Conservation (phyloP, 75 land plant genomes). For the Adiantum capillusveneris region DNA sequence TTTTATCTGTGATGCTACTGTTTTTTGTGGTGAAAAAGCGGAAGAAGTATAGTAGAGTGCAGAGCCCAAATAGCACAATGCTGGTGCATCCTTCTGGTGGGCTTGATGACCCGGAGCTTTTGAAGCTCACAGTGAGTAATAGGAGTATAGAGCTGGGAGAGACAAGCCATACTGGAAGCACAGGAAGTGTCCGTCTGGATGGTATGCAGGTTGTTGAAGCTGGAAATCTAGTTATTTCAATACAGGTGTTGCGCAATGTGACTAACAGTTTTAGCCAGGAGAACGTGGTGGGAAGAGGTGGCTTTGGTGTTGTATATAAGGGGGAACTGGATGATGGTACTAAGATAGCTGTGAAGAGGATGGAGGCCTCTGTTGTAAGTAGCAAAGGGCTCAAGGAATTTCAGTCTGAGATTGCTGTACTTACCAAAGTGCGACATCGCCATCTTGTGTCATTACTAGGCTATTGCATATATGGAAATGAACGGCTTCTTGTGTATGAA, state of each 20-base stretch:
- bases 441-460: conserved; percentile 86
- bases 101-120: background rate
- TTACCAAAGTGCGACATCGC: conserved; percentile 91
- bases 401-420: conserved; percentile 85
- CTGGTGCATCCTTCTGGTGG: conserved; percentile 10
- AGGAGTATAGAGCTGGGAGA: conserved; percentile 2
- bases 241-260: conserved; percentile 65
- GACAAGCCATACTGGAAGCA: background rate
- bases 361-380: conserved; percentile 61
- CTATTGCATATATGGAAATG: conserved; percentile 72
- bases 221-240: conserved; percentile 80
- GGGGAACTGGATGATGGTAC: conserved; percentile 93
- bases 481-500: conserved; percentile 86
- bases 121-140: conserved; percentile 7
- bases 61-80: conserved; percentile 15
- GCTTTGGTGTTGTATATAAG: conserved; percentile 93
- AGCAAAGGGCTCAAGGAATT: conserved; percentile 80
- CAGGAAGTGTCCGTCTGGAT: no score
- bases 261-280: conserved; percentile 67
- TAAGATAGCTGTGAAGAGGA: conserved; percentile 87
- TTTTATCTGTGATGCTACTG: background rate
- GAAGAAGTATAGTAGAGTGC: conserved; percentile 5
- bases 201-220: conserved; percentile 61
- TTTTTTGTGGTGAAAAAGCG: conserved; percentile 2
- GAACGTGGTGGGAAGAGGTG: conserved; percentile 92